Evolutionary conservation across 805 yeast genomes (phyloP).

Genomic region (Yarrowia divulgata): DNA sequence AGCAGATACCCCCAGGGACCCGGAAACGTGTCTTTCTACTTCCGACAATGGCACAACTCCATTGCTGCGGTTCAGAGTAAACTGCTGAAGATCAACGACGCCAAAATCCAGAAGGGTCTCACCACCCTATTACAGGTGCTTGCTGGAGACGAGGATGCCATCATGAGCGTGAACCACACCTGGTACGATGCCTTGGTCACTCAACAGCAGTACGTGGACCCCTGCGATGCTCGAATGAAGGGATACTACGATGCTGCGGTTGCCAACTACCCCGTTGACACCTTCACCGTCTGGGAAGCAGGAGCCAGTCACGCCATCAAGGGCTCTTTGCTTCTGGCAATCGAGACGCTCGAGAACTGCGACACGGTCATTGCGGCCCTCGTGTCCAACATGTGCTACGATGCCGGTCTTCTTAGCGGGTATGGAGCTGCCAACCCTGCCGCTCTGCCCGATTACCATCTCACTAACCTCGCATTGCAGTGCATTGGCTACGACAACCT

Average conservation of each 20-base stretch:
- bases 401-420: conserved; percentile 46
- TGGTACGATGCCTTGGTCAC: conserved; percentile 50
- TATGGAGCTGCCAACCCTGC: conserved; percentile 41
- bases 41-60: conserved; percentile 47
- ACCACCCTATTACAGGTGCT: conserved; percentile 45
- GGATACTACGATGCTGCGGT: conserved; percentile 46
- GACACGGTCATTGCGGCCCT: conserved; percentile 48
- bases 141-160: conserved; percentile 47
- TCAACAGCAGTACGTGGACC: conserved; percentile 47
- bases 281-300: conserved; percentile 45
- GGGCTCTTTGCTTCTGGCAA: conserved; percentile 45
- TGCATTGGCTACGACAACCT: conserved; percentile 34
- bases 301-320: conserved; percentile 47
- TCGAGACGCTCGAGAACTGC: conserved; percentile 44
- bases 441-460: conserved; percentile 25
- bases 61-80: conserved; percentile 43
- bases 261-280: conserved; percentile 45
- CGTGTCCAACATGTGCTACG: conserved; percentile 47
- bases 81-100: conserved; percentile 42
- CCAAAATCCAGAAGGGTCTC: conserved; percentile 43
- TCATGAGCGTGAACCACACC: conserved; percentile 44
- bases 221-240: conserved; percentile 45
- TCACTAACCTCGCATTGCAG: conserved; percentile 41
- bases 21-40: conserved; percentile 40
- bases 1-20: conserved; percentile 45